These are phyloP conservation scores for Polytrichum formosum DNA, from an alignment of 225 moss, liverwort and hornwort genomes.

Conservation along the genomic window DNA sequence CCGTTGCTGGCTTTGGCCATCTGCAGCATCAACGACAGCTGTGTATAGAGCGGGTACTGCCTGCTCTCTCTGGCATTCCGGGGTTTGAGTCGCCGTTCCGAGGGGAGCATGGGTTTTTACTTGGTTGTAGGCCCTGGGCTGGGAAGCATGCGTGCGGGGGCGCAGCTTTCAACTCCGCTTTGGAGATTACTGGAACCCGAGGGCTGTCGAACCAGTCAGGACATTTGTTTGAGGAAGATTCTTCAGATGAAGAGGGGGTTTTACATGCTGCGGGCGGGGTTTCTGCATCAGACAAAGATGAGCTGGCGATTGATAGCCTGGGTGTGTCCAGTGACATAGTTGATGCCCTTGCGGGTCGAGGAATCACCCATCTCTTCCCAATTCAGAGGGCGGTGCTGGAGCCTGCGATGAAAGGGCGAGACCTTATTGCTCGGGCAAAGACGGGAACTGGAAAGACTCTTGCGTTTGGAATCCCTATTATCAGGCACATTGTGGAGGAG, in stretches of 20 bases:
- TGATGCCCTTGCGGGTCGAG: slow-evolving; percentile 73
- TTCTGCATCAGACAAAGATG: slow-evolving; percentile 35
- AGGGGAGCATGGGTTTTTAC: slow-evolving; percentile 22
- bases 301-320: slow-evolving; percentile 80
- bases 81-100: slow-evolving; percentile 12
- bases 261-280: slow-evolving; percentile 20
- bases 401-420: slow-evolving; percentile 62
- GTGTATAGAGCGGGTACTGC: slow-evolving; percentile 22
- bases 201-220: slow-evolving; percentile 43
- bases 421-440: slow-evolving; percentile 62
- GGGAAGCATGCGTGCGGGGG: neutral
- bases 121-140: slow-evolving; percentile 26
- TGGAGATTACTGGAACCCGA: slow-evolving; percentile 30
- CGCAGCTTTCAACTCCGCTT: slow-evolving; percentile 22
- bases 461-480: slow-evolving; percentile 60
- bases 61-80: slow-evolving; percentile 1
- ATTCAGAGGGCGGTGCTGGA: slow-evolving; percentile 68
- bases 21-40: slow-evolving; percentile 30
- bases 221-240: slow-evolving; percentile 48
- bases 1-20: slow-evolving; percentile 3
- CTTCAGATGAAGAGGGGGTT: slow-evolving; percentile 59
- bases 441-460: slow-evolving; percentile 66
- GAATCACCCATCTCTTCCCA: slow-evolving; percentile 83
- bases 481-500: slow-evolving; percentile 47
- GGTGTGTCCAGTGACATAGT: slow-evolving; percentile 74